A percentile compares a stretch with the other conserved stretches of the same genome.
Conservation (phyloP, 2,329 filamentous ascomycete species). For the Stagonosporopsis vannaccii region DNA sequence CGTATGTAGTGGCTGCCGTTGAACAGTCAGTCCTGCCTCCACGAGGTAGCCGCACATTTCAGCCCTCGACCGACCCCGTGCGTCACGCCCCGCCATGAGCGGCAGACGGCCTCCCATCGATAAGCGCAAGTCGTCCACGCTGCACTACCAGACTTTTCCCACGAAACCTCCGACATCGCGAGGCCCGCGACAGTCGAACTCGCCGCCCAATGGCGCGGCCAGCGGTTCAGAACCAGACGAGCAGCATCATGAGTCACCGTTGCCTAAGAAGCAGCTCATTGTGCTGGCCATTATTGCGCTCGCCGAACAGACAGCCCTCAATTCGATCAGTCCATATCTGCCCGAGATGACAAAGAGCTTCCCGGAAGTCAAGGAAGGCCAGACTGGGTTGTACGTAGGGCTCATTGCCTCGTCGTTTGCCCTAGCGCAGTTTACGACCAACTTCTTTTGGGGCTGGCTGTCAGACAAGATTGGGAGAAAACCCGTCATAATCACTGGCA, state of each 20-base stretch:
- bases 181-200: constrained; percentile 57
- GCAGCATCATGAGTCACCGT: constrained; percentile 67
- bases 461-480: constrained; percentile 82
- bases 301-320: constrained; percentile 93
- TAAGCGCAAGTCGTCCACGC: constrained; percentile 60
- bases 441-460: constrained; percentile 88
- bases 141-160: constrained; percentile 83
- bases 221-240: constrained; percentile 46
- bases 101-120: constrained; percentile 46
- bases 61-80: constrained; percentile 1
- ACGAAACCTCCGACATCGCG: constrained; percentile 74
- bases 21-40: constrained; percentile 17
- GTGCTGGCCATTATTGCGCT: constrained; percentile 88
- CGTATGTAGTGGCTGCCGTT: constrained; percentile 6
- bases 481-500: constrained; percentile 82
- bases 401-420: constrained; percentile 91
- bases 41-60: constrained; percentile 28
- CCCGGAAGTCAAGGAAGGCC: constrained; percentile 73
- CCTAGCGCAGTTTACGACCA: constrained; percentile 88
- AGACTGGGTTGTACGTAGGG: constrained; percentile 88
- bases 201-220: constrained; percentile 35
- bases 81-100: constrained; percentile 38
- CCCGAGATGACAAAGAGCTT: constrained; percentile 91
- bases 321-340: constrained; percentile 94
- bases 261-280: constrained; percentile 82